phyloP scores from a whole-genome alignment of 805 yeast species.

The Ogataea methanolica region DNA sequence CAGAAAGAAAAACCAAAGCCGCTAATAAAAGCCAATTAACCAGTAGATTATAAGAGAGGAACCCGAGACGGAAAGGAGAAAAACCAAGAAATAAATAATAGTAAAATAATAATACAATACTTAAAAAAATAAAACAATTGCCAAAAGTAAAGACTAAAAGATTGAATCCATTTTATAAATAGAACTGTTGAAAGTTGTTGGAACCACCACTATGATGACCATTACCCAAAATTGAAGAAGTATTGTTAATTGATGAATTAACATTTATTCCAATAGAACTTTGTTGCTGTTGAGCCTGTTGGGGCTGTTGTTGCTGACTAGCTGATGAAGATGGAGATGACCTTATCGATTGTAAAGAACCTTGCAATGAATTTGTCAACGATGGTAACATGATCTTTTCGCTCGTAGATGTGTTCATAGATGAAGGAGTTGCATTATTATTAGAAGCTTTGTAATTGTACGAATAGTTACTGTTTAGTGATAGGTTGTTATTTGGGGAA shows the following conservation, averaged over 20 bases:
- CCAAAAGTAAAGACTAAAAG: not conserved
- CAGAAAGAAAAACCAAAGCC: not conserved
- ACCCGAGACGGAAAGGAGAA: not conserved
- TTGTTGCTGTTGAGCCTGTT: not conserved
- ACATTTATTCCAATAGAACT: conserved; percentile 11
- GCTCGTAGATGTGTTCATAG: not conserved
- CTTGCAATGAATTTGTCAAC: conserved; percentile 18
- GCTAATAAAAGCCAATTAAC: not conserved
- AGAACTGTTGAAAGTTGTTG: conserved; percentile 23
- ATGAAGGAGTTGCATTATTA: not conserved
- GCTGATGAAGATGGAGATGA: conserved; percentile 1
- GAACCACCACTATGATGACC: conserved; percentile 2
- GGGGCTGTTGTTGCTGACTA: not conserved
- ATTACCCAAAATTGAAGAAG: not conserved
- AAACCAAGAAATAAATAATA: not conserved
- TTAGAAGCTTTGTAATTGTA: conserved; percentile 11
- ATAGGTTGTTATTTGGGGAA: conserved; percentile 5
- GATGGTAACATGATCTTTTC: conserved; percentile 23
- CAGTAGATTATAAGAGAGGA: not conserved
- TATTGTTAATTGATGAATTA: conserved; percentile 2
- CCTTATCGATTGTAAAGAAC: conserved; percentile 22
- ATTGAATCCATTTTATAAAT: conserved; percentile 18
- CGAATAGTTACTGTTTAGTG: not conserved
- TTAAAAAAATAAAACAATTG: not conserved
- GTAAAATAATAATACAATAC: not conserved